phyloP scores from a whole-genome alignment of 495 filamentous ascomycete species.

The Neurospora tetrasperma region DNA sequence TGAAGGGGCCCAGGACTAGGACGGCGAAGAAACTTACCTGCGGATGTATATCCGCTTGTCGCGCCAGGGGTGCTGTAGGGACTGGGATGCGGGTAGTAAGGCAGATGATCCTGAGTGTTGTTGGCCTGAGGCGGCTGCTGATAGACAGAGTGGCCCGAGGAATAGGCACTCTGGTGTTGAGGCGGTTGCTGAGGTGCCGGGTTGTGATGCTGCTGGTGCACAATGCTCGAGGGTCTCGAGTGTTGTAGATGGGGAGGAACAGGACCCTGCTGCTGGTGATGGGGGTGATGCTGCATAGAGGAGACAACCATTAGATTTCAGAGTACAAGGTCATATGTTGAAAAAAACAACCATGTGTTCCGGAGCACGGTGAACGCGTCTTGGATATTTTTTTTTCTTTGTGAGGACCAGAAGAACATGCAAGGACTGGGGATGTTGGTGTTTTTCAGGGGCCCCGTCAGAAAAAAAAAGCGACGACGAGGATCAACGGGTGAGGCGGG shows the following conservation, averaged over 20 bases:
- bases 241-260: slow-evolving; percentile 49
- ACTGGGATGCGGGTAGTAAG: slow-evolving; percentile 65
- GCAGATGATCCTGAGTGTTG: slow-evolving; percentile 48
- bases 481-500: slow-evolving; percentile 36
- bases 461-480: slow-evolving; percentile 26
- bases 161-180: slow-evolving; percentile 49
- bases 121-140: slow-evolving; percentile 34
- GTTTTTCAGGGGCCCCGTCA: slow-evolving; percentile 20
- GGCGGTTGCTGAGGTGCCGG: slow-evolving; percentile 33
- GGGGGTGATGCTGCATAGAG: slow-evolving; percentile 51
- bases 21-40: slow-evolving; percentile 50
- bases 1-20: slow-evolving; percentile 2
- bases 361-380: slow-evolving; percentile 27
- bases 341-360: slow-evolving; percentile 22
- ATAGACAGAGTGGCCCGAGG: slow-evolving; percentile 47
- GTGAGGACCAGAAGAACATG: slow-evolving; percentile 15
- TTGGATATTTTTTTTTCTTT: slow-evolving; percentile 32
- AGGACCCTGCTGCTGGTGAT: slow-evolving; percentile 48
- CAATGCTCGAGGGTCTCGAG: slow-evolving; percentile 52
- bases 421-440: slow-evolving; percentile 26
- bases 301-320: slow-evolving; percentile 40
- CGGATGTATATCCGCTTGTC: slow-evolving; percentile 62
- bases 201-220: slow-evolving; percentile 55
- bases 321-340: slow-evolving; percentile 22
- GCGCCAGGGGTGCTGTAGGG: slow-evolving; percentile 65